Percentiles rank a stretch among this genome's conserved stretches.
Evolutionary conservation across 495 filamentous ascomycete genomes (phyloP).

Genomic region (Schizothecium vesticola): DNA sequence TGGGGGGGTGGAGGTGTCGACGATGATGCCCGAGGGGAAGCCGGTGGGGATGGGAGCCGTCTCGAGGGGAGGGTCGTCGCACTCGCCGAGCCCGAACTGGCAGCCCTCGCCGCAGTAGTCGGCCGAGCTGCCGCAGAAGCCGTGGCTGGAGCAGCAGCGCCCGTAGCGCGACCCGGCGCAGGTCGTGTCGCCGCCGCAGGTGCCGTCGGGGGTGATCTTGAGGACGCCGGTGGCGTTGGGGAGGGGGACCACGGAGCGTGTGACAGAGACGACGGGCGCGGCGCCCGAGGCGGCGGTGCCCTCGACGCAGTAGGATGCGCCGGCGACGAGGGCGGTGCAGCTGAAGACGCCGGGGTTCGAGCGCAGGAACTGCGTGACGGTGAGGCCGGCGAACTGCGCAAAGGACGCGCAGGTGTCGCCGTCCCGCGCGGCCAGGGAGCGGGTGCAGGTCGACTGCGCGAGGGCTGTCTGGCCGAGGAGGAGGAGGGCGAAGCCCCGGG

Average conservation of each 20-base stretch:
- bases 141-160: slow-evolving; percentile 39
- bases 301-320: slow-evolving; percentile 22
- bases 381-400: slow-evolving; percentile 20
- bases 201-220: slow-evolving; percentile 29
- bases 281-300: slow-evolving; percentile 9
- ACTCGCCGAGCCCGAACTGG: slow-evolving; percentile 33
- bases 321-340: slow-evolving; percentile 20
- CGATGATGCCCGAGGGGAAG: neutral
- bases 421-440: slow-evolving; percentile 17
- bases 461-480: slow-evolving; percentile 10
- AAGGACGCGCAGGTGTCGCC: slow-evolving; percentile 28
- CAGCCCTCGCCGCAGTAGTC: slow-evolving; percentile 38
- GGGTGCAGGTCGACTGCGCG: slow-evolving; percentile 15
- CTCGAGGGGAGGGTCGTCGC: slow-evolving; percentile 8
- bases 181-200: slow-evolving; percentile 36
- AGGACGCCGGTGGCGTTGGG: neutral
- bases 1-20: neutral
- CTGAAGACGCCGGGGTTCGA: slow-evolving; percentile 24
- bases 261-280: neutral
- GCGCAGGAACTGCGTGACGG: slow-evolving; percentile 25
- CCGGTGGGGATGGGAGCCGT: neutral
- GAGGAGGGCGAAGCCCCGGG: slow-evolving; percentile 13
- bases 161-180: slow-evolving; percentile 38
- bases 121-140: slow-evolving; percentile 35
- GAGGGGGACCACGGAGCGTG: neutral